A percentile compares a stretch with the other conserved stretches of the same genome.
Evolutionary conservation across 805 yeast species (phyloP).

Genomic region (Scheffersomyces lignosus): DNA sequence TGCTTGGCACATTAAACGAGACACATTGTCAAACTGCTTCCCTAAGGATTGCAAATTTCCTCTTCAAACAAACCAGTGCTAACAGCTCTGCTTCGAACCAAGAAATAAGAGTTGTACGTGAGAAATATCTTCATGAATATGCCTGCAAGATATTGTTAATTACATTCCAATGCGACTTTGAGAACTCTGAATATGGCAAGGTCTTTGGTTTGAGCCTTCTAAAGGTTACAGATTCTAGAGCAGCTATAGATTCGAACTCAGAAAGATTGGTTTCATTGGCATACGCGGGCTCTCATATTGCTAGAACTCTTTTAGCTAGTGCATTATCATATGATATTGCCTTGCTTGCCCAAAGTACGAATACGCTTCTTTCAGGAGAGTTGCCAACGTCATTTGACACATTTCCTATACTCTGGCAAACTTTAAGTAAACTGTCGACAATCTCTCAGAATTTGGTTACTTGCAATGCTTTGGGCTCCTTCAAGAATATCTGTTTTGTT

Average conservation of each 20-base stretch:
- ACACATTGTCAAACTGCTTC: conserved; percentile 55
- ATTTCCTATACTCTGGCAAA: conserved; percentile 33
- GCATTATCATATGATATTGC: conserved; percentile 19
- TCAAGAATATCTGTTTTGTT: conserved; percentile 17
- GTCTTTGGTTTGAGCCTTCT: conserved; percentile 36
- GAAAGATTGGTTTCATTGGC: conserved; percentile 27
- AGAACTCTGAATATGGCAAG: too few relatives aligned
- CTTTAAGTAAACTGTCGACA: conserved; percentile 7
- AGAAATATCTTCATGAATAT: not conserved
- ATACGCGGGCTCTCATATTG: not conserved
- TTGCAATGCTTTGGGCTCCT: conserved; percentile 11
- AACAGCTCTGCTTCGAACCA: not conserved
- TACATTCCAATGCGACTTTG: conserved; percentile 18
- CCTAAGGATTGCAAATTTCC: conserved; percentile 49
- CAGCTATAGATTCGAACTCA: conserved; percentile 46
- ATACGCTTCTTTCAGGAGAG: conserved; percentile 14
- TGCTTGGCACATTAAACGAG: conserved; percentile 43
- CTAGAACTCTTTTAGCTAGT: conserved; percentile 7
- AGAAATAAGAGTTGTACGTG: not conserved
- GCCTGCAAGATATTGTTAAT: conserved; percentile 8
- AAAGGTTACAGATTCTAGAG: conserved; percentile 48
- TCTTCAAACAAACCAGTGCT: conserved; percentile 27
- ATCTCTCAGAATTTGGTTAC: not conserved
- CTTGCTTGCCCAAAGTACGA: conserved; percentile 25
- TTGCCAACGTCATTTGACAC: conserved; percentile 31